Conservation (phyloP, 2,329 filamentous ascomycete genomes). For the Chaetomium strumarium region DNA sequence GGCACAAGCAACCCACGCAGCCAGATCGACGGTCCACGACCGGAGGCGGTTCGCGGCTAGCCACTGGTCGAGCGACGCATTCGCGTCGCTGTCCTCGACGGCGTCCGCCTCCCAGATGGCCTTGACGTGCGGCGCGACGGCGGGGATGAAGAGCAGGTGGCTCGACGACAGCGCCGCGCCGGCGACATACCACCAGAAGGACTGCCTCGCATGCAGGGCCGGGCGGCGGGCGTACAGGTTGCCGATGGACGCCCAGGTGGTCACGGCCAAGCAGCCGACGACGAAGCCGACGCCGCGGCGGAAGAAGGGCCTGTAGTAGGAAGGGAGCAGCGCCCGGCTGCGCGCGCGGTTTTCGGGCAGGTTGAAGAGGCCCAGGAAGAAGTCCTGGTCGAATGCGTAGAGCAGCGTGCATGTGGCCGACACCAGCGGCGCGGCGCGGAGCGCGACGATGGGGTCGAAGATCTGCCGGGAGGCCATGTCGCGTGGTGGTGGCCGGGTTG, state of each 20-base stretch:
- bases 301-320: conserved; percentile 41
- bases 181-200: conserved; percentile 30
- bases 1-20: conserved; percentile 30
- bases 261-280: conserved; percentile 31
- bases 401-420: conserved; percentile 42
- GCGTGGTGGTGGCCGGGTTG: not conserved
- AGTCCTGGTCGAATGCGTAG: conserved; percentile 40
- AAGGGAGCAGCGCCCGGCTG: conserved; percentile 35
- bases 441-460: conserved; percentile 33
- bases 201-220: conserved; percentile 16
- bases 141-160: conserved; percentile 32
- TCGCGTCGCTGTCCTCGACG: conserved; percentile 12
- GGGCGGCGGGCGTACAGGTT: conserved; percentile 22
- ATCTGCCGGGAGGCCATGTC: conserved; percentile 15
- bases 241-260: conserved; percentile 28
- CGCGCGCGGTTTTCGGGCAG: conserved; percentile 26
- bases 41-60: conserved; percentile 29
- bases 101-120: conserved; percentile 26
- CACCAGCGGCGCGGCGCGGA: conserved; percentile 41
- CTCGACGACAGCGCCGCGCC: conserved; percentile 29
- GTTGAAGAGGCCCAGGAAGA: conserved; percentile 37
- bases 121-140: conserved; percentile 30
- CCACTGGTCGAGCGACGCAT: conserved; percentile 28
- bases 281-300: conserved; percentile 30
- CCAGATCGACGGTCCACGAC: conserved; percentile 32